Percentiles rank a stretch among this genome's conserved stretches.
Evolutionary conservation across 495 filamentous ascomycete genomes (phyloP).

Genomic region (Margaritispora aquatica): DNA sequence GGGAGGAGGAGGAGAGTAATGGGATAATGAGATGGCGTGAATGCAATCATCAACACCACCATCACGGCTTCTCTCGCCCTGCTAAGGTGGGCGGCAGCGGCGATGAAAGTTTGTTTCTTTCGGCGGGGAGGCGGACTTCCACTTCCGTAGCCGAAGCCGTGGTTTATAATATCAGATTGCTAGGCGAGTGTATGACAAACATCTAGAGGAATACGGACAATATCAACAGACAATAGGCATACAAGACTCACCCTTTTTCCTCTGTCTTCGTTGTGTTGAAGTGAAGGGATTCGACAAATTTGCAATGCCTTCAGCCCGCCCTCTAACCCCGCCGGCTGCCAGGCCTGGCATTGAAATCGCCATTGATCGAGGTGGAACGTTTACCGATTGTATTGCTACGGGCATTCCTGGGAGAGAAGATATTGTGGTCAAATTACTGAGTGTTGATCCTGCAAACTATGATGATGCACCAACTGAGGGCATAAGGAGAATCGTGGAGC

Average conservation of each 20-base stretch:
- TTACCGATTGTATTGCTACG: conserved; percentile 61
- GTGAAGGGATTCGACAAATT: too few relatives aligned
- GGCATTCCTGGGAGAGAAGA: conserved; percentile 37
- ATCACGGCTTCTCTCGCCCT: too few relatives aligned
- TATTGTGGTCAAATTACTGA: conserved; percentile 44
- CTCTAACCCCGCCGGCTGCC: not conserved
- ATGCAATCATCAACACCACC: too few relatives aligned
- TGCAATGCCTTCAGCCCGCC: conserved; percentile 8
- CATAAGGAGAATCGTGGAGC: conserved; percentile 26
- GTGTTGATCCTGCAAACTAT: conserved; percentile 43
- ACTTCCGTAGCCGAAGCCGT: not conserved
- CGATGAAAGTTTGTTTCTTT: not conserved
- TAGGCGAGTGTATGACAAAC: not conserved
- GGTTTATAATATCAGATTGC: not conserved
- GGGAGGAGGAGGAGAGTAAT: too few relatives aligned
- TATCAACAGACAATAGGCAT: not conserved
- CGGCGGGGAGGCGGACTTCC: not conserved
- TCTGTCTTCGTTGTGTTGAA: not conserved
- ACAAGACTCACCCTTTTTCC: not conserved
- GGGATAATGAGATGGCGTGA: too few relatives aligned
- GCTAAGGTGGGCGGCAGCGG: not conserved
- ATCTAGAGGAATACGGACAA: too few relatives aligned
- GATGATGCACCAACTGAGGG: conserved; percentile 44
- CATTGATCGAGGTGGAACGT: conserved; percentile 60
- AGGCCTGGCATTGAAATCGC: conserved; percentile 30